Evolutionary conservation across 768 basidiomycete genomes (phyloP), one percentile per base, ranked within the genome.

Genomic region (Mycena albidolilacea): DNA sequence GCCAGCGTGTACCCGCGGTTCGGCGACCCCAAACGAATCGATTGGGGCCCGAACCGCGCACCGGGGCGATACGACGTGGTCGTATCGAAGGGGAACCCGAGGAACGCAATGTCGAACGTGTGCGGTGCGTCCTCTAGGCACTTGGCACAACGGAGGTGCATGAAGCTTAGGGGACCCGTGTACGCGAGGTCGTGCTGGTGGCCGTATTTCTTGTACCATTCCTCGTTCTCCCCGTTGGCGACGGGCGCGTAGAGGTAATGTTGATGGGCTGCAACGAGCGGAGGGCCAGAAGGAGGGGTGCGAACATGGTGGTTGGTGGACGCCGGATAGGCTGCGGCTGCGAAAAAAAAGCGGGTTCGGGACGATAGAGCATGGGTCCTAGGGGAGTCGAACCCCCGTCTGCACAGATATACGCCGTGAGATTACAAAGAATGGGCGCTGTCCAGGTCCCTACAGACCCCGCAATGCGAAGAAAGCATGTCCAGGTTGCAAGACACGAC

Each of bases 111-210:
- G 78, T 93, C 90, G 71, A 89, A 87, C 55, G 43, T 50, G 8
- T 76, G 74, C 30, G 80, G 77, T 41, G 67, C 72, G 54, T 73
- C 72, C n/a, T 73, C 72, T 21, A 73, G 68, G 38, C 72, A 73
- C 37, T 84, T 83, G 4, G 80, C 61, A 75, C 91, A 92, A 4
- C 90, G 87, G 19, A 91, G 81, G 77, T 92, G 93, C 17, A 92
- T 91, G 81, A 93, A 94, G 12, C 90, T 82, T 21, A 89, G 82
- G 15, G 90, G 88, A 7, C 92, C 93, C 5, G 88, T 86, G 83
- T 91, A 93, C 4, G 81, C 79, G 46, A 90, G 85, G 79, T 93
- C 91, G 58, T 61, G 64, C 59, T 72, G 70, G 41, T 66, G 43
- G 50, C 70, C 70, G 50, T 72, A 72, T 39, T 72, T 72, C 50